A percentile compares a stretch with the other conserved stretches of the same genome.
Conservation (phyloP, 352 stramenopile genomes). For the Globisporangium acanthophoron region DNA sequence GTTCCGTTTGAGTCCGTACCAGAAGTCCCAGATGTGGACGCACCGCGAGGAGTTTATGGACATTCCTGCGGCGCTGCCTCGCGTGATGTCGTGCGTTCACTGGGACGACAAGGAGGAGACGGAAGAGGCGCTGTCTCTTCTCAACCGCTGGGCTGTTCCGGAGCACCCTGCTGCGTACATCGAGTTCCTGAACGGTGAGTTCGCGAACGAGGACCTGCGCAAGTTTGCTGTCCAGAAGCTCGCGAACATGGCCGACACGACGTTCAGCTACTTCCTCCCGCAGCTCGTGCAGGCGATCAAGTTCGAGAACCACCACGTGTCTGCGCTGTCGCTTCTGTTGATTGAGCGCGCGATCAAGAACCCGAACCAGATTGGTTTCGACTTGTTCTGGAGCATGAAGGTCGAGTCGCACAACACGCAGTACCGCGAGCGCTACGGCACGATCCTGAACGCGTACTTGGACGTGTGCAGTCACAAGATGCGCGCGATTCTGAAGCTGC, state of each 20-base stretch:
- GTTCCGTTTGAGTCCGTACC: conserved; percentile 74
- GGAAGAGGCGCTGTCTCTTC: conserved; percentile 60
- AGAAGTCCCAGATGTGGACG: conserved; percentile 80
- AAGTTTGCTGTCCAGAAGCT: conserved; percentile 76
- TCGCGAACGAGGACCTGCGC: conserved; percentile 66
- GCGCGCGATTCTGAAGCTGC: conserved; percentile 88
- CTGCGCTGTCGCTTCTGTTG: conserved; percentile 63
- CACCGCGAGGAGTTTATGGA: conserved; percentile 79
- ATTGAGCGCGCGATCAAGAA: conserved; percentile 88
- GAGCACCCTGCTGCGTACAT: conserved; percentile 81
- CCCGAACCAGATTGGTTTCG: conserved; percentile 84
- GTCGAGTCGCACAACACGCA: conserved; percentile 82
- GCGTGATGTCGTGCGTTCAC: conserved; percentile 74
- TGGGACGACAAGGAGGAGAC: conserved; percentile 71
- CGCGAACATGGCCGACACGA: conserved; percentile 79
- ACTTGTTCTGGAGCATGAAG: conserved; percentile 89
- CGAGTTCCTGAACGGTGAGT: conserved; percentile 77
- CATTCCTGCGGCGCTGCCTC: conserved; percentile 62
- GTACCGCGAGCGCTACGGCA: conserved; percentile 75
- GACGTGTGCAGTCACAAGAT: conserved; percentile 89
- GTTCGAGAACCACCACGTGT: conserved; percentile 85
- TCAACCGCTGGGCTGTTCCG: conserved; percentile 62
- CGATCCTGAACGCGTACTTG: conserved; percentile 77
- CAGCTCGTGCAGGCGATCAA: conserved; percentile 89
- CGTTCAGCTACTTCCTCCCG: conserved; percentile 84